Base-by-base conservation (phyloP, 2,329 filamentous ascomycete genomes). In the Stylonectria norvegica region DNA sequence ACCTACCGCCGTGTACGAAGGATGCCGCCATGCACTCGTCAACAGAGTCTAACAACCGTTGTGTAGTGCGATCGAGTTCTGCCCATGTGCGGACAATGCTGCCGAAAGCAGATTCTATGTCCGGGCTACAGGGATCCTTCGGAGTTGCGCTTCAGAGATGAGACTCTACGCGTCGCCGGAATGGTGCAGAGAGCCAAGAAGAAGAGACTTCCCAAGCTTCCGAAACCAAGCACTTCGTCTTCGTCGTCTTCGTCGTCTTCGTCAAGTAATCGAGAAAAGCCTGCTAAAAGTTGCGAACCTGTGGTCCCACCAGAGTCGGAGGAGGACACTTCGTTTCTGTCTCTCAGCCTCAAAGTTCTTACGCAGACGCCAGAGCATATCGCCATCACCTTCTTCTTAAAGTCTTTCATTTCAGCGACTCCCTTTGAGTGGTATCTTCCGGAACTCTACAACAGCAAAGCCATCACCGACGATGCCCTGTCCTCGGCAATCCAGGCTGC, bases 41-140 rank as follows among this genome's bases (percentile, higher is more conserved):
- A n/a, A n/a, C n/a, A n/a, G n/a, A n/a, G n/a, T n/a, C n/a, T n/a
- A n/a, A n/a, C n/a, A n/a, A n/a, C n/a, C n/a, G n/a, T n/a, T 28
- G 12, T 28, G 5, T 27, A 59, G 57, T 59, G 57, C 20, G 55
- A 59, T 29, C 53, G 55, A 4, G 38, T 49, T 11, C 46, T 51
- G 20, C 33, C 50, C 10, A 47, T 49, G 16, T 59, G 57, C 35
- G 46, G 55, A 14, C 57, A 58, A 36, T 59, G 57, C 43, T 43
- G 35, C n/a, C 56, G 57, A 22, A 58, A 59, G 35, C 45, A 48
- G 15, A 48, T 55, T 18, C 15, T 25, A 5, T 59, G 57, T 18
- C 42, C 48, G 2, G 57, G 56, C 17, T 59, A 59, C 32, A 48
- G 53, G 28, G 52, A 59, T 47, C 42, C 51, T 5, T 47, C 40